A percentile compares a stretch with the other conserved stretches of the same genome.
Evolutionary conservation across 2,329 filamentous ascomycete species (phyloP).

Genomic region (Colletotrichum graminicola): DNA sequence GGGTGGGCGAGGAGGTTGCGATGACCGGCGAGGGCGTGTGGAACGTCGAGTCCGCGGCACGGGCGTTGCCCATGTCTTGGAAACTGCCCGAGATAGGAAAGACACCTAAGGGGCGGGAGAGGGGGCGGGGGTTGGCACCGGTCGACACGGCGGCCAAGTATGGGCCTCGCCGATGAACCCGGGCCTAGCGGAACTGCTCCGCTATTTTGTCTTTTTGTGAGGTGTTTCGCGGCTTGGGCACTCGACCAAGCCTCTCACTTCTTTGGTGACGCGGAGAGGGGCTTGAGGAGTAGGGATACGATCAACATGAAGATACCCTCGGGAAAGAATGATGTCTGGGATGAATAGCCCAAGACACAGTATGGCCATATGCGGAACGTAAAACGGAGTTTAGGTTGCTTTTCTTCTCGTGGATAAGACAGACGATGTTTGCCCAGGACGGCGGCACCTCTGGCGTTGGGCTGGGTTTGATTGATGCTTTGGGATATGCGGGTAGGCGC

Average conservation of each 20-base stretch:
- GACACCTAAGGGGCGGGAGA: conserved; percentile 10
- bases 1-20: conserved; percentile 57
- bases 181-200: background rate
- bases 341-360: too few relatives aligned
- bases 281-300: background rate
- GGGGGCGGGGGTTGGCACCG: conserved; percentile 22
- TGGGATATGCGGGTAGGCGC: too few relatives aligned
- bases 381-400: background rate
- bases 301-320: background rate
- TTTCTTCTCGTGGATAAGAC: background rate
- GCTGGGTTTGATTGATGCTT: background rate
- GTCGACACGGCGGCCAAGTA: conserved; percentile 24
- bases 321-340: background rate
- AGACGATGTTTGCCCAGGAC: background rate
- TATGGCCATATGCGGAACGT: background rate
- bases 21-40: conserved; percentile 57
- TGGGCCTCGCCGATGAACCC: background rate
- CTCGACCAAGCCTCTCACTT: too few relatives aligned
- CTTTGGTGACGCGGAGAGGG: background rate
- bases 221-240: background rate
- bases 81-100: background rate
- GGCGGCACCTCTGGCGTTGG: background rate
- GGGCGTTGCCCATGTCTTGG: background rate
- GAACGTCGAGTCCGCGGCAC: conserved; percentile 34
- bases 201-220: background rate